These are phyloP conservation scores for Taphrina communis DNA, from an alignment of 1,139 yeast genomes.

Conservation along the genomic window DNA sequence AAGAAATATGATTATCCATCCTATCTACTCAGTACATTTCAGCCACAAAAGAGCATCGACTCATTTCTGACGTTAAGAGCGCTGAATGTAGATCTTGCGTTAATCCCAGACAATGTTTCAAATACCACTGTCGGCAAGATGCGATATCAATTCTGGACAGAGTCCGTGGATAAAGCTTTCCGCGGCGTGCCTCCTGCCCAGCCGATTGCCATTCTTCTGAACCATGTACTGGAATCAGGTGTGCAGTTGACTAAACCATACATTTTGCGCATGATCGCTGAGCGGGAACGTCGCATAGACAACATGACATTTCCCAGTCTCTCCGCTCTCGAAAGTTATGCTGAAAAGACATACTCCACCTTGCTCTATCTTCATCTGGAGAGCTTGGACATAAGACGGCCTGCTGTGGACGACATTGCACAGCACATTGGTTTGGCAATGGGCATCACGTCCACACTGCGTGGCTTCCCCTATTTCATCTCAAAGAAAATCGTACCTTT, in stretches of 20 bases:
- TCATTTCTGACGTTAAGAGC: conserved; percentile 72
- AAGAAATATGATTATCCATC: conserved; percentile 68
- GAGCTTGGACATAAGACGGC: conserved; percentile 52
- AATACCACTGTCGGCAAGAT: conserved; percentile 51
- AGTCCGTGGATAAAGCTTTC: conserved; percentile 51
- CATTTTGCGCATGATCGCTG: conserved; percentile 66
- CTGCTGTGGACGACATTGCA: conserved; percentile 68
- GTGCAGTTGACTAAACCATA: conserved; percentile 61
- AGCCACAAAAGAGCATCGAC: conserved; percentile 70
- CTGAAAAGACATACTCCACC: conserved; percentile 82
- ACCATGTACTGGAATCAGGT: conserved; percentile 48
- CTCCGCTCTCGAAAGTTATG: conserved; percentile 72
- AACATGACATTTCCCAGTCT: conserved; percentile 59
- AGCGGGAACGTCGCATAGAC: conserved; percentile 61
- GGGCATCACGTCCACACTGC: conserved; percentile 68
- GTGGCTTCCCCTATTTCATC: conserved; percentile 68
- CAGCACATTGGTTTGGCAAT: conserved; percentile 80
- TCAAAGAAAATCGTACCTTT: conserved; percentile 57
- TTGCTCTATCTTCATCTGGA: conserved; percentile 72
- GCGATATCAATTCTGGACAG: conserved; percentile 54
- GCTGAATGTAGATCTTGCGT: conserved; percentile 70
- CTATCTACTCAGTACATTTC: conserved; percentile 67
- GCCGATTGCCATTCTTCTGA: conserved; percentile 65
- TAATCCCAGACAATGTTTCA: conserved; percentile 59
- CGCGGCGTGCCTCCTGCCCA: conserved; percentile 55